Percentiles rank a stretch among this genome's conserved stretches.
These are phyloP conservation scores for Ganoderma lingzhi DNA, from an alignment of 1,284 basidiomycete species.

Conservation along the genomic window DNA sequence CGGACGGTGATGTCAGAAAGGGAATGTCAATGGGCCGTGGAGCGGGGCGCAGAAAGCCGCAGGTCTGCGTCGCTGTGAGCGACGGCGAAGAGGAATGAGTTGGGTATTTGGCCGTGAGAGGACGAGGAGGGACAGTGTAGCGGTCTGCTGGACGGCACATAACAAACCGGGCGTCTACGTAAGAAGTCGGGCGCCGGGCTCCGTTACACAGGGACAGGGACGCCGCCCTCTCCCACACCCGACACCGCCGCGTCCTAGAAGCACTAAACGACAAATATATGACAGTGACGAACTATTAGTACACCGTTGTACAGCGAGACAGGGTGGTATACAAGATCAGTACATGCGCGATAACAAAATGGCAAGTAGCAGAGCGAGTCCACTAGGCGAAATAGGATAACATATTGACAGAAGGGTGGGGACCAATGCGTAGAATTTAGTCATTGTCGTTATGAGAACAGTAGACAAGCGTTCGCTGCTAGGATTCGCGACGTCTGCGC, in stretches of 20 bases:
- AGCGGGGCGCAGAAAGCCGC: slow-evolving; percentile 22
- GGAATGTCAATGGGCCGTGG: slow-evolving; percentile 24
- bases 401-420: neutral
- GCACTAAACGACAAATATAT: neutral
- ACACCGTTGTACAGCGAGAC: slow-evolving; percentile 2
- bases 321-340: slow-evolving; percentile 5
- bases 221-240: slow-evolving; percentile 1
- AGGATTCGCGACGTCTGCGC: neutral
- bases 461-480: neutral
- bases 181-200: neutral
- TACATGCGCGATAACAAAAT: slow-evolving; percentile 12
- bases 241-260: neutral
- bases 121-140: slow-evolving; percentile 15
- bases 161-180: slow-evolving; percentile 24
- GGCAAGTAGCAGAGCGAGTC: neutral
- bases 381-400: slow-evolving; percentile 4
- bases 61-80: slow-evolving; percentile 32
- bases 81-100: slow-evolving; percentile 25
- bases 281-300: slow-evolving; percentile 11
- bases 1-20: slow-evolving; percentile 29
- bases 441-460: neutral
- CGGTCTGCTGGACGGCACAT: slow-evolving; percentile 5
- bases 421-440: neutral
- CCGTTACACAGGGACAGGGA: neutral
- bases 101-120: slow-evolving; percentile 32